Percentiles rank a stretch among this genome's conserved stretches.
Conservation (phyloP, 805 yeast genomes). For the Ogataea neopini region DNA sequence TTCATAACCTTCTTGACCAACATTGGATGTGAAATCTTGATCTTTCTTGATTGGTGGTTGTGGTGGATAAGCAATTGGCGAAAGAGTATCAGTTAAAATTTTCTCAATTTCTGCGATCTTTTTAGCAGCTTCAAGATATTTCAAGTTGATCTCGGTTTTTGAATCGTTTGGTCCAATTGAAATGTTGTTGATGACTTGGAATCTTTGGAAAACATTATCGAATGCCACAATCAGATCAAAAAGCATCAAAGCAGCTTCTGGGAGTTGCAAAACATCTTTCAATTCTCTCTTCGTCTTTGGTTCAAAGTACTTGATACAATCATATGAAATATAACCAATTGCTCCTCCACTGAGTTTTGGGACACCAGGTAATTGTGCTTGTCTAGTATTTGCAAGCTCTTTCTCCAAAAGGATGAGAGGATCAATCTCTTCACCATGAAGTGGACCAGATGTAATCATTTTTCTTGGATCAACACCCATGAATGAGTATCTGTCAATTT, state of each 20-base stretch:
- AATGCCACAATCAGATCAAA: slow-evolving; percentile 88
- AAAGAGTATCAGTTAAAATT: slow-evolving; percentile 44
- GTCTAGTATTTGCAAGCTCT: slow-evolving; percentile 64
- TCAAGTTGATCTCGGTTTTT: slow-evolving; percentile 38
- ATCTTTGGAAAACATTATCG: slow-evolving; percentile 92
- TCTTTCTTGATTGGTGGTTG: slow-evolving; percentile 71
- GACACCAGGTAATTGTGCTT: slow-evolving; percentile 79
- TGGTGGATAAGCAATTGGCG: slow-evolving; percentile 59
- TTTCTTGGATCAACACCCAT: slow-evolving; percentile 86
- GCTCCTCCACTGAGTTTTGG: slow-evolving; percentile 94
- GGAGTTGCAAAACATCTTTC: slow-evolving; percentile 78
- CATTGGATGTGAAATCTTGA: slow-evolving; percentile 79
- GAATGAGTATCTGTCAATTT: slow-evolving; percentile 86
- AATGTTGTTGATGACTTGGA: slow-evolving; percentile 85
- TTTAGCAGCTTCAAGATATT: slow-evolving; percentile 54
- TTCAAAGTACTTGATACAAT: slow-evolving; percentile 95
- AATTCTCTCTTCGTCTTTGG: slow-evolving; percentile 79
- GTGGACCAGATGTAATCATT: slow-evolving; percentile 79
- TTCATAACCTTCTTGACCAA: slow-evolving; percentile 94
- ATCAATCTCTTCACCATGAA: slow-evolving; percentile 64
- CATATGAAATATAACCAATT: slow-evolving; percentile 92
- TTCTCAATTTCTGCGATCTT: slow-evolving; percentile 58
- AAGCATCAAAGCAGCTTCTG: slow-evolving; percentile 91
- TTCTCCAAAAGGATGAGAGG: slow-evolving; percentile 75
- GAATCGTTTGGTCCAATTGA: slow-evolving; percentile 41